A percentile compares a stretch with the other conserved stretches of the same genome.
Conservation (phyloP, 2,329 filamentous ascomycete species). For the Colletotrichum higginsianum region DNA sequence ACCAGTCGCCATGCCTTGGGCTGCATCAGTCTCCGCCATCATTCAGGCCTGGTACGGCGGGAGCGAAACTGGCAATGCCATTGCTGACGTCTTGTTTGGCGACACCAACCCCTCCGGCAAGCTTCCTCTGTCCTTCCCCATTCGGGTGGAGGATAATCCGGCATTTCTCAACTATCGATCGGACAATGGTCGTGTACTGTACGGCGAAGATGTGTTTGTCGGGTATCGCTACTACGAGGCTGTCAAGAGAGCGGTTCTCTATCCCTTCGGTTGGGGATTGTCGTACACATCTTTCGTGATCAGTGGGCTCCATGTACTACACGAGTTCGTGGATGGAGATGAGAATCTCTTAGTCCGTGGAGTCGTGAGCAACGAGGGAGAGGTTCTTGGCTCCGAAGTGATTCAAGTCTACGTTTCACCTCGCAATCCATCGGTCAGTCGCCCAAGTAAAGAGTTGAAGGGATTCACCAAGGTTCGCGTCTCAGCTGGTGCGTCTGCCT, state of each 20-base stretch:
- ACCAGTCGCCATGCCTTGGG: slow-evolving; percentile 65
- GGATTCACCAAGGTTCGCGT: slow-evolving; percentile 68
- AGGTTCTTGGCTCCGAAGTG: slow-evolving; percentile 1
- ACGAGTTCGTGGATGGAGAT: neutral
- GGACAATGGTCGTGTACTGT: slow-evolving; percentile 75
- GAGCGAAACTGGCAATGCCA: slow-evolving; percentile 45
- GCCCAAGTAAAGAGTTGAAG: slow-evolving; percentile 64
- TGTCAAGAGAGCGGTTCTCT: slow-evolving; percentile 62
- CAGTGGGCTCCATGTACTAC: slow-evolving; percentile 51
- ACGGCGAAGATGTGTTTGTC: slow-evolving; percentile 81
- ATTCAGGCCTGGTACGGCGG: slow-evolving; percentile 49
- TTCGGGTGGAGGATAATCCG: slow-evolving; percentile 73
- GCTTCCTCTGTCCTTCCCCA: slow-evolving; percentile 79
- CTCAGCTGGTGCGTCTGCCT: slow-evolving; percentile 57
- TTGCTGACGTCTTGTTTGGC: slow-evolving; percentile 47
- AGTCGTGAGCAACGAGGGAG: neutral
- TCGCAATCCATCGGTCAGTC: slow-evolving; percentile 59
- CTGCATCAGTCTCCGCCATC: slow-evolving; percentile 58
- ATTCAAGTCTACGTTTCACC: slow-evolving; percentile 55
- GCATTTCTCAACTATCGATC: slow-evolving; percentile 78
- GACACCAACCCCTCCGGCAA: slow-evolving; percentile 67
- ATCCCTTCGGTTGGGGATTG: slow-evolving; percentile 78
- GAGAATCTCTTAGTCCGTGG: neutral
- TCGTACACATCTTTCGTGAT: slow-evolving; percentile 74
- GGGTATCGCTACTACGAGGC: slow-evolving; percentile 80